Conservation (phyloP, 768 basidiomycete species). For the Termitomyces sp. region DNA sequence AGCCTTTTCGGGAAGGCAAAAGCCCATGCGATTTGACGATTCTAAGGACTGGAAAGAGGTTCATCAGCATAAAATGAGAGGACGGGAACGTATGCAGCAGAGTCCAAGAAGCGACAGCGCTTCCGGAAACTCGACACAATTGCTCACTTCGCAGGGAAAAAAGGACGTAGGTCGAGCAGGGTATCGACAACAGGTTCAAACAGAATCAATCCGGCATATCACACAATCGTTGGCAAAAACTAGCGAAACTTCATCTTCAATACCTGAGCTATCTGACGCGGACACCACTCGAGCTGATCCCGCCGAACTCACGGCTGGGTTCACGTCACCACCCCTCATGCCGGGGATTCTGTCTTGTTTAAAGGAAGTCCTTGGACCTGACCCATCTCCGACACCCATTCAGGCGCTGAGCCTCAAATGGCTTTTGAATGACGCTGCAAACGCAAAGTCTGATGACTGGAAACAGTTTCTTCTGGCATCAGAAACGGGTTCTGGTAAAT, state of each 20-base stretch:
- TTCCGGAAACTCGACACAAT: not conserved
- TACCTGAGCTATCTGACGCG: constrained; percentile 14
- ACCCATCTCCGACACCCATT: constrained; percentile 70
- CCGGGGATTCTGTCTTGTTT: constrained; percentile 61
- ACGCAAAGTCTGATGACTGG: constrained; percentile 25
- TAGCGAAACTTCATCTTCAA: not conserved
- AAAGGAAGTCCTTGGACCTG: constrained; percentile 51
- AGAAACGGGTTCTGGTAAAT: constrained; percentile 92
- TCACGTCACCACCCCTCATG: constrained; percentile 68
- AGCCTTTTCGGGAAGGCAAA: not conserved
- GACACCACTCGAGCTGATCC: constrained; percentile 4
- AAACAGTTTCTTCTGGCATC: constrained; percentile 71
- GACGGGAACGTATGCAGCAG: not conserved
- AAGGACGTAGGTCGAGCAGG: not conserved
- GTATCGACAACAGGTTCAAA: not conserved
- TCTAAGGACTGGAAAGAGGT: not conserved
- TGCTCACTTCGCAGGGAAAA: not conserved
- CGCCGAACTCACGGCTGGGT: constrained; percentile 35
- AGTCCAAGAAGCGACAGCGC: not conserved
- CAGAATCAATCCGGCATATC: not conserved
- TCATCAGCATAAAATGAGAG: too few relatives aligned
- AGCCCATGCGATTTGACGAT: not conserved
- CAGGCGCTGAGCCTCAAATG: constrained; percentile 72
- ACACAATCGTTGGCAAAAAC: not conserved
- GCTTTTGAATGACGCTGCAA: constrained; percentile 37